Percentiles rank a stretch among this genome's conserved stretches.
phyloP scores from a whole-genome alignment of 2,329 filamentous ascomycete species.

The Knufia petricola region DNA sequence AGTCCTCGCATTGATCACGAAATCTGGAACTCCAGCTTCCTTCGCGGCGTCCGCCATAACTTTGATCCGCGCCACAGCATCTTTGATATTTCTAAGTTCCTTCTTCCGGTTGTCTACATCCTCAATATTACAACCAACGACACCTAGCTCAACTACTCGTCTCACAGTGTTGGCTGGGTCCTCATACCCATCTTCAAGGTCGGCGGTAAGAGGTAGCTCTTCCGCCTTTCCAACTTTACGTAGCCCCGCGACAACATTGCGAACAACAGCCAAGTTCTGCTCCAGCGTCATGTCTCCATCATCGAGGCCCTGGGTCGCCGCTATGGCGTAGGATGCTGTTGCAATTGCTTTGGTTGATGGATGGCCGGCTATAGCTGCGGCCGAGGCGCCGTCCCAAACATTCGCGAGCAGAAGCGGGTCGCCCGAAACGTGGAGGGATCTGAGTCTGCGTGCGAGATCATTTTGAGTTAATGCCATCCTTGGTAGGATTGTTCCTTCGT shows the following conservation, averaged over 20 bases:
- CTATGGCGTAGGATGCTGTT: conserved; percentile 45
- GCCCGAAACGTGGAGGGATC: conserved; percentile 42
- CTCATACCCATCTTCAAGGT: conserved; percentile 54
- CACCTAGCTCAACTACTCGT: conserved; percentile 41
- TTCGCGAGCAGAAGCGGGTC: conserved; percentile 47
- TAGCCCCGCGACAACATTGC: conserved; percentile 32
- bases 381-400: conserved; percentile 45
- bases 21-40: conserved; percentile 43
- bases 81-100: conserved; percentile 11
- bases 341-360: conserved; percentile 34
- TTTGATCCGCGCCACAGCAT: conserved; percentile 37
- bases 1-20: conserved; percentile 50
- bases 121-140: conserved; percentile 51
- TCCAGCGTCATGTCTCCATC: conserved; percentile 44
- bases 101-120: conserved; percentile 37
- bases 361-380: conserved; percentile 34
- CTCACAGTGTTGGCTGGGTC: conserved; percentile 37
- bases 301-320: conserved; percentile 34
- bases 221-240: conserved; percentile 24
- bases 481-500: too few species aligned
- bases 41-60: conserved; percentile 35
- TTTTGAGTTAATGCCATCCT: conserved; percentile 2
- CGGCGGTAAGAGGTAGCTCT: conserved; percentile 41
- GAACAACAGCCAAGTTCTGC: conserved; percentile 43
- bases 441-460: conserved; percentile 26